Evolutionary conservation across 2,329 filamentous ascomycete species (phyloP).

Genomic region (Blastomyces percursus): DNA sequence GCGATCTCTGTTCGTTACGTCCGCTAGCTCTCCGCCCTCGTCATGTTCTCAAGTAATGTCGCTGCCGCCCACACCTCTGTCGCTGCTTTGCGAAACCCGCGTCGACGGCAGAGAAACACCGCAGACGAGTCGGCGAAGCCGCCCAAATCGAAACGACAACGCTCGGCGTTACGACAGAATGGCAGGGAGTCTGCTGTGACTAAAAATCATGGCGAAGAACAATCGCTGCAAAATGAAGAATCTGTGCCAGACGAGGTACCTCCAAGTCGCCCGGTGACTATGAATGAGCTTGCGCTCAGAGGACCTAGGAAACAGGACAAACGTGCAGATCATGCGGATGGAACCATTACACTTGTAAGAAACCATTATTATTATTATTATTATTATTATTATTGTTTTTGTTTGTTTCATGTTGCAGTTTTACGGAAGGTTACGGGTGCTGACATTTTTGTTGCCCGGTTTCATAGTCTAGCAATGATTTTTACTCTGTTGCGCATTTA

Average conservation of each 20-base stretch:
- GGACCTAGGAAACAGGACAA: constrained; percentile 29
- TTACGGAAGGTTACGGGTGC: background rate
- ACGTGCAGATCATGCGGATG: constrained; percentile 21
- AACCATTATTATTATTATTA: background rate
- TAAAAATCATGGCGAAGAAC: constrained; percentile 7
- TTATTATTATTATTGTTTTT: background rate
- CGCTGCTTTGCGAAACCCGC: constrained; percentile 22
- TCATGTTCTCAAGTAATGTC: constrained; percentile 32
- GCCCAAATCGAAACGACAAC: constrained; percentile 38
- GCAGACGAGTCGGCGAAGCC: constrained; percentile 37
- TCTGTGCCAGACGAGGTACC: background rate
- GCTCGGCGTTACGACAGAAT: constrained; percentile 32
- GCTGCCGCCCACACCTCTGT: constrained; percentile 9
- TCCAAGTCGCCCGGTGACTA: background rate
- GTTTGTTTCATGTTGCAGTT: background rate
- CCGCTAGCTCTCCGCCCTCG: constrained; percentile 5
- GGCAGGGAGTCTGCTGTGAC: constrained; percentile 19
- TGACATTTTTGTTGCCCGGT: background rate
- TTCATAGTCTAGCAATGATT: constrained; percentile 64
- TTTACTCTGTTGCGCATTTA: constrained; percentile 75
- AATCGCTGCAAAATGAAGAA: background rate
- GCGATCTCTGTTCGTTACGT: background rate
- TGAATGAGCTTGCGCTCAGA: constrained; percentile 28
- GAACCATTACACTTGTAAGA: constrained; percentile 30
- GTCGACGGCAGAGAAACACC: constrained; percentile 31